A percentile compares a stretch with the other conserved stretches of the same genome.
These are phyloP conservation scores for Penicillium steckii DNA, from an alignment of 495 filamentous ascomycete species.

Conservation along the genomic window DNA sequence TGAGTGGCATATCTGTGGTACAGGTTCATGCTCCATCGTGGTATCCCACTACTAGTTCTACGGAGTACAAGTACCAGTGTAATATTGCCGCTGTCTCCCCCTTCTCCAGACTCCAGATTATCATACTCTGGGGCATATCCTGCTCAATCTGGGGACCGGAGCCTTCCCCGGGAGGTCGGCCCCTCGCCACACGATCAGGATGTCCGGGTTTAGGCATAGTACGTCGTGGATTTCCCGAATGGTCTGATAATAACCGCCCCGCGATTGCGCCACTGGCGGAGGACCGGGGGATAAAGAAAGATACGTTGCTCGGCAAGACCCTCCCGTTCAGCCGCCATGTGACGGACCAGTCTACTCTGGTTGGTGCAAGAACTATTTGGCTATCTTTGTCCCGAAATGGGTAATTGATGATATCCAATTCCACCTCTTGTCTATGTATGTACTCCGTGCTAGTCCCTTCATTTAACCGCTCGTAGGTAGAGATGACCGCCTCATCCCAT, in stretches of 20 bases:
- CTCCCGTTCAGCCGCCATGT: conserved; percentile 13
- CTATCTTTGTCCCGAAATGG: not conserved
- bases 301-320: conserved; percentile 24
- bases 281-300: conserved; percentile 28
- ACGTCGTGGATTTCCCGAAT: not conserved
- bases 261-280: not conserved
- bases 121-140: not conserved
- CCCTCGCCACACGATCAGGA: not conserved
- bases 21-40: conserved; percentile 20
- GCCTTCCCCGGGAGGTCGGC: not conserved
- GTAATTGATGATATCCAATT: not conserved
- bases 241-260: not conserved
- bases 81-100: too few relatives aligned
- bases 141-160: not conserved
- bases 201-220: not conserved
- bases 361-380: conserved; percentile 13
- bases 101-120: not conserved
- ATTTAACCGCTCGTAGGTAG: too few relatives aligned
- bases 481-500: not conserved
- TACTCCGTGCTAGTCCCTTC: too few relatives aligned
- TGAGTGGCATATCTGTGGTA: conserved; percentile 2
- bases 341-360: conserved; percentile 9
- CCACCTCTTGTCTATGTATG: not conserved
- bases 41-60: too few relatives aligned
- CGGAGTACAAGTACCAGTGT: too few relatives aligned